Percentiles rank a stretch among this genome's conserved stretches.
These are phyloP conservation scores for Ogataea henricii DNA, from an alignment of 805 yeast species.

Conservation along the genomic window DNA sequence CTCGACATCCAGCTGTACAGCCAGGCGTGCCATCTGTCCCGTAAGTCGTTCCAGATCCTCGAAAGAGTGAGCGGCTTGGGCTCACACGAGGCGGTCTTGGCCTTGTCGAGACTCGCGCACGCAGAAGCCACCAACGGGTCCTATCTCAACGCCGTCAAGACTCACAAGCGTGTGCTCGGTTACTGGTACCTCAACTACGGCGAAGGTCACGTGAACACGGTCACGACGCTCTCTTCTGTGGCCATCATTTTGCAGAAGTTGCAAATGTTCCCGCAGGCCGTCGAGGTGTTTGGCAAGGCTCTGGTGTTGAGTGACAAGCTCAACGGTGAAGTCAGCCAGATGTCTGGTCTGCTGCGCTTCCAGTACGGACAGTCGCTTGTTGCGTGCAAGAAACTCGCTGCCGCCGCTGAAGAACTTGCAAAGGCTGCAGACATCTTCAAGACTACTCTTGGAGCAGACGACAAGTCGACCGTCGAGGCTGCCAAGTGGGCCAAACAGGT, in stretches of 20 bases:
- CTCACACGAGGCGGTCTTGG: slow-evolving; percentile 70
- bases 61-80: slow-evolving; percentile 86
- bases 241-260: slow-evolving; percentile 59
- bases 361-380: slow-evolving; percentile 68
- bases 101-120: slow-evolving; percentile 73
- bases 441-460: slow-evolving; percentile 64
- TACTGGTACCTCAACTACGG: slow-evolving; percentile 62
- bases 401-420: slow-evolving; percentile 57
- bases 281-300: slow-evolving; percentile 54
- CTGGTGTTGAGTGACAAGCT: slow-evolving; percentile 49
- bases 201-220: slow-evolving; percentile 66
- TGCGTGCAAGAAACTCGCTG: slow-evolving; percentile 50
- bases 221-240: slow-evolving; percentile 63
- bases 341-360: slow-evolving; percentile 66
- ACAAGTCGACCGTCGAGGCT: slow-evolving; percentile 66
- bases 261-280: slow-evolving; percentile 49
- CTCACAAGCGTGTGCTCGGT: slow-evolving; percentile 60
- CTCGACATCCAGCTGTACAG: slow-evolving; percentile 55
- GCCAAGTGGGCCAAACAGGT: slow-evolving; percentile 64
- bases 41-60: slow-evolving; percentile 68
- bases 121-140: slow-evolving; percentile 65
- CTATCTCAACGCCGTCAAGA: slow-evolving; percentile 59
- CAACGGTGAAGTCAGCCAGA: slow-evolving; percentile 61
- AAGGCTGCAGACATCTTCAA: slow-evolving; percentile 60
- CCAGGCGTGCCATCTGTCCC: slow-evolving; percentile 64